Base-by-base conservation (phyloP, 139 green algal genomes). In the Ostreobium quekettii region DNA sequence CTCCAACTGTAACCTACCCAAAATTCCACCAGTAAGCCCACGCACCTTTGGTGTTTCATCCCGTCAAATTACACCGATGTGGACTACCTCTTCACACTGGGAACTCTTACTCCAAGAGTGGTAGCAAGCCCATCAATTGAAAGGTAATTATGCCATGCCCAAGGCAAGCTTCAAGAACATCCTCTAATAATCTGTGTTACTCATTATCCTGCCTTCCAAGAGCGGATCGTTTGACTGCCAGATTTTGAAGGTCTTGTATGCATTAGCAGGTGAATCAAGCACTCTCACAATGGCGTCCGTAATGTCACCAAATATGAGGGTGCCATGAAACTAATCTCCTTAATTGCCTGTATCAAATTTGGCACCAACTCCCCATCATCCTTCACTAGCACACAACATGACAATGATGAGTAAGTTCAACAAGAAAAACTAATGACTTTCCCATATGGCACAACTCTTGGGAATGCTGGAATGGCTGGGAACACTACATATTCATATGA, bases 231-330 rank as follows among this genome's bases (percentile, higher is more conserved):
- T 82, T 32, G 61, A 71, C 7, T 85, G 71, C 2, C 87, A 67
- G 29, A 95, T 47, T 79, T 96, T 87, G 26, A 95, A 79, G 4
- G 90, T 95, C 47, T 76, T 72, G 33, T 58, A 63, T 0, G 63
- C 57, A 2, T 81, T 74, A 24, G 82, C 86, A n/a, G 85, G 80
- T 4, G 60, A 71, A 1, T 19, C 8, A 2, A 86, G 53, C 0
- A 79, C 80, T 2, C 71, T 59, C 6, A 72, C 46, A 3, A 88
- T 48, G 22, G 83, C 49, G 1, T 75, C 48, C 0, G 87, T 86
- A 56, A 90, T 72, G 59, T 95, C 90, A n/a, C 76, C 80, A 0
- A 87, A 79, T 1, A 67, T 64, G 30, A 86, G 70, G 19, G 62
- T 32, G n/a, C 76, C 83, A 1, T 66, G 36, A 47, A 91, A 62